Percentiles rank a stretch among this genome's conserved stretches.
Evolutionary conservation across 2,329 filamentous ascomycete species (phyloP).

Genomic region (Plenodomus biglobosus): DNA sequence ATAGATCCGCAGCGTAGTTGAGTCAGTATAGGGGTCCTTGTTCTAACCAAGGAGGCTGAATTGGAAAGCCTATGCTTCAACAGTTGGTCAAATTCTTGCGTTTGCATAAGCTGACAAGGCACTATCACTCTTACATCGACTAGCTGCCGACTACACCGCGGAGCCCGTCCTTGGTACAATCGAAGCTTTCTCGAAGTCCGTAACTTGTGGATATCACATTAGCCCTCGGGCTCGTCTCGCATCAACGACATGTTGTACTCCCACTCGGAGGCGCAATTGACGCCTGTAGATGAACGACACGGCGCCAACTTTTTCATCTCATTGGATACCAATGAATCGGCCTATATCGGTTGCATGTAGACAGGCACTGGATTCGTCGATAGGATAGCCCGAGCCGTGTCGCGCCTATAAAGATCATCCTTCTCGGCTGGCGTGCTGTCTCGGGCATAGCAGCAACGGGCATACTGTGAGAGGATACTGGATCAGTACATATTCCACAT

Average conservation of each 20-base stretch:
- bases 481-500: no score
- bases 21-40: constrained; percentile 10
- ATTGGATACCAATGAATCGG: constrained; percentile 7
- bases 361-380: constrained; percentile 8
- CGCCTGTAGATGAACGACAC: constrained; percentile 7
- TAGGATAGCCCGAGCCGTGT: not conserved
- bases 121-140: constrained; percentile 10
- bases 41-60: constrained; percentile 3
- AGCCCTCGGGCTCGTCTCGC: not conserved
- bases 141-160: constrained; percentile 2
- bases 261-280: not conserved
- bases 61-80: constrained; percentile 6
- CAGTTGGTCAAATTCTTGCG: constrained; percentile 5
- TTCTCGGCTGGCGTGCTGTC: no score
- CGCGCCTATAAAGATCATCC: constrained; percentile 4
- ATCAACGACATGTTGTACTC: no score
- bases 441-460: no score
- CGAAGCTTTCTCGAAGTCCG: constrained; percentile 6
- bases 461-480: no score
- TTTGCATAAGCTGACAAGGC: constrained; percentile 1
- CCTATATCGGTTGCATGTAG: constrained; percentile 4
- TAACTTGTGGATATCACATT: constrained; percentile 11
- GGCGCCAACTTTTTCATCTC: not conserved
- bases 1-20: constrained; percentile 11
- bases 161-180: not conserved